Percentiles rank a stretch among this genome's conserved stretches.
phyloP scores from a whole-genome alignment of 2,329 filamentous ascomycete genomes.

The Monosporascus sp. region DNA sequence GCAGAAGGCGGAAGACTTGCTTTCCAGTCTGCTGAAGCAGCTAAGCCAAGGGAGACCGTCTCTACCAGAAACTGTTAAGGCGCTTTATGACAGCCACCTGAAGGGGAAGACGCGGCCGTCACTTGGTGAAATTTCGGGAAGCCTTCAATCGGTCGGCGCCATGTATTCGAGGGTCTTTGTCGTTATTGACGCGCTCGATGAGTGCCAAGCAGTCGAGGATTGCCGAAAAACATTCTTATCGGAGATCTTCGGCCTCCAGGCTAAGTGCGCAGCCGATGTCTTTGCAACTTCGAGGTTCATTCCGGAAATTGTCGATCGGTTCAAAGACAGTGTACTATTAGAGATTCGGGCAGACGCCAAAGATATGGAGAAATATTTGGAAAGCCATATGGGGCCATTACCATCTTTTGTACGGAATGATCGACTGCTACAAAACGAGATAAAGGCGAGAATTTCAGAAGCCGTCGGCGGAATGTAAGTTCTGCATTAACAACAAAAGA shows the following conservation, averaged over 20 bases:
- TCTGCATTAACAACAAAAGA: too few species aligned
- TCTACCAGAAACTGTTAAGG: too few species aligned
- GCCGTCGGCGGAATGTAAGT: conserved; percentile 23
- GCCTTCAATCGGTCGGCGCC: too few species aligned
- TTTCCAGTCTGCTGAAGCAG: too few species aligned
- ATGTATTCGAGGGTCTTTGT: too few species aligned
- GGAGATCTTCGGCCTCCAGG: conserved; percentile 6
- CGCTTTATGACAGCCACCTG: too few species aligned
- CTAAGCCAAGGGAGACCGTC: too few species aligned
- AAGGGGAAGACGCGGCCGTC: too few species aligned
- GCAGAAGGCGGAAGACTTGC: too few species aligned
- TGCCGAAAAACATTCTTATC: conserved; percentile 5
- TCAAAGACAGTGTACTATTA: conserved; percentile 3
- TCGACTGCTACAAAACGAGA: conserved; percentile 10
- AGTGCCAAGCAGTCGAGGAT: conserved; percentile 4
- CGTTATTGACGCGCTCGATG: too few species aligned
- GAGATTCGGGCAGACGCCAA: conserved; percentile 24
- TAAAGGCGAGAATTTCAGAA: conserved; percentile 13
- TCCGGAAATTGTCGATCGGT: conserved; percentile 7
- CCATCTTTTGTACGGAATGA: conserved; percentile 8
- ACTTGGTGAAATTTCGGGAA: too few species aligned
- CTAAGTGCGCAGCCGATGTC: conserved; percentile 1
- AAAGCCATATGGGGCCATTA: conserved; percentile 12
- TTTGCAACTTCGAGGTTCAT: conserved; percentile 13
- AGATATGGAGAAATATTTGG: conserved; percentile 25